Base-by-base conservation (phyloP, 2,329 filamentous ascomycete species). In the Atkinsonella hypoxylon region DNA sequence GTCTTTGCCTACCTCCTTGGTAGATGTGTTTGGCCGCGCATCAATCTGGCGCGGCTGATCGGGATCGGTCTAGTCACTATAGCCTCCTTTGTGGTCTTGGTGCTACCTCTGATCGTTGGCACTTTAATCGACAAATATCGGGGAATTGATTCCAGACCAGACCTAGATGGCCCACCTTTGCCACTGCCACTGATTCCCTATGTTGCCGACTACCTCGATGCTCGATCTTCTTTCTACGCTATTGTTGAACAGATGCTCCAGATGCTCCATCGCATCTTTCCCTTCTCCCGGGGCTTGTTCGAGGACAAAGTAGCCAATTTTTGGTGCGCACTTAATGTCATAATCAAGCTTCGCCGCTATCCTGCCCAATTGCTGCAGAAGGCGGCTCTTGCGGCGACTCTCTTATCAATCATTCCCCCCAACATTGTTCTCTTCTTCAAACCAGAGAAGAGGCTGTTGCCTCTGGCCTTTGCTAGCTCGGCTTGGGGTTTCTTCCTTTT, bases 221-320 rank as follows among this genome's bases (percentile, higher is more conserved):
- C 76, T 17, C 73, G 81, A 4, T 80, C 87, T 1, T 75, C 79
- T 62, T 83, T 88, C 61, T 93, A 88, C 61, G 83, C 88, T 0
- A 66, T 87, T 12, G 62, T 90, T 4, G 80, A 93, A 61, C 89
- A 95, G 65, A 61, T 94, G 36, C 74, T 83, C 0, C 94, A 98
- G 67, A 79, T 89, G 59, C 70, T 96, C 11, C 88, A 96, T 64
- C 85, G 93, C n/a, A 79, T 97, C 51, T 97, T 98, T 61, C 93
- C 94, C 1, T 96, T 98, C 63, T 82, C 90, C 1, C 82, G 93
- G n/a, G 93, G 93, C 3, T 72, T 98, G 7, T 98, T 97, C 61
- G 94, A 98, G 69, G 93, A 97, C 72, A 98, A 98, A 68, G 94
- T 98, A 18, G 93, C 93, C 61, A 98, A 98, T 64, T 85, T 96